Conservation (phyloP, 2,329 filamentous ascomycete species). For the Taxawa tesnikishii region DNA sequence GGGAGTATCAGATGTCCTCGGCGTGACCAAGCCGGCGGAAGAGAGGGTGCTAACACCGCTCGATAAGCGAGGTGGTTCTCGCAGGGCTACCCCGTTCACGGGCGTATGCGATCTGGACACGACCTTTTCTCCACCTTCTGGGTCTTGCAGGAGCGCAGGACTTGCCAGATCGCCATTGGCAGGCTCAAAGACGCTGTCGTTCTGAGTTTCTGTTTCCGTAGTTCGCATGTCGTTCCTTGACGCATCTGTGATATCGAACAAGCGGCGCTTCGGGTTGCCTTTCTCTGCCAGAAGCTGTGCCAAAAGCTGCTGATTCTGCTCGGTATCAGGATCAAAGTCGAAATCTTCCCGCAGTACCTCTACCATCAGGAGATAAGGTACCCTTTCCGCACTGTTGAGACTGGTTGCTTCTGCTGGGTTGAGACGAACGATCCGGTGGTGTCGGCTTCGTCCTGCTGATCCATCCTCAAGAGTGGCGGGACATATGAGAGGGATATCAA, state of each 20-base stretch:
- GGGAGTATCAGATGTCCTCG: conserved; percentile 56
- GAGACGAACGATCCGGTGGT: conserved; percentile 71
- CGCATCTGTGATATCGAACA: conserved; percentile 48
- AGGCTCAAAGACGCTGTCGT: conserved; percentile 77
- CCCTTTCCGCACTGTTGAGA: conserved; percentile 75
- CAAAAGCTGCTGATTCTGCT: conserved; percentile 57
- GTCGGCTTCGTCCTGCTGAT: conserved; percentile 59
- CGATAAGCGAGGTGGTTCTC: conserved; percentile 41
- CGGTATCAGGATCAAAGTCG: conserved; percentile 63
- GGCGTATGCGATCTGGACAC: conserved; percentile 10
- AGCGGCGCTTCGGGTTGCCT: conserved; percentile 39
- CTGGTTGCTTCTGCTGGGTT: conserved; percentile 78
- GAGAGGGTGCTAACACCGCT: conserved; percentile 51
- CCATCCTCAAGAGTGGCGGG: conserved; percentile 63
- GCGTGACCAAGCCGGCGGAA: conserved; percentile 49
- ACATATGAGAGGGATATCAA: conserved; percentile 73
- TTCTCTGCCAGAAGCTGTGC: conserved; percentile 56
- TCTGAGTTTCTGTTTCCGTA: conserved; percentile 27
- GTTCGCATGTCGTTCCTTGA: conserved; percentile 34
- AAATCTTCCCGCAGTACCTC: conserved; percentile 75
- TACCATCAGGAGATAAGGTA: conserved; percentile 75
- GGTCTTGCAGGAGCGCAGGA: conserved; percentile 53
- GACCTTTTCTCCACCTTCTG: conserved; percentile 35
- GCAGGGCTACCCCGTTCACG: conserved; percentile 10
- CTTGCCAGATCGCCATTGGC: conserved; percentile 64